Conservation (phyloP, 192 early-diverging fungal genomes). For the Rhizophagus prolifer region DNA sequence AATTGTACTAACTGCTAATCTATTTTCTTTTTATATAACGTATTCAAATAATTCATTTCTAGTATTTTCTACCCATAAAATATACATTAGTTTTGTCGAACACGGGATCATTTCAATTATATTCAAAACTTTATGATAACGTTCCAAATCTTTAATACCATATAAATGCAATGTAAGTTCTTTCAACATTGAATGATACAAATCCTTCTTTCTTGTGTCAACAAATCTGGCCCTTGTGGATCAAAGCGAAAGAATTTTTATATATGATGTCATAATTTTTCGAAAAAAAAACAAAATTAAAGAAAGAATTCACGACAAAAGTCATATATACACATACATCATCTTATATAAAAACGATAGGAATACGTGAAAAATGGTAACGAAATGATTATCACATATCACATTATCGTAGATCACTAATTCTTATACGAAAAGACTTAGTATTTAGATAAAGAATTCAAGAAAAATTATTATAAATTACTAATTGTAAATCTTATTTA, state of each 20-base stretch:
- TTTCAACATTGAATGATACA: constrained; percentile 62
- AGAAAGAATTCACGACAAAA: no score
- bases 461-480: no score
- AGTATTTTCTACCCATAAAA: constrained; percentile 73
- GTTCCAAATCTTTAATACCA: constrained; percentile 59
- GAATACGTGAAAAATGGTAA: no score
- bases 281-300: not conserved
- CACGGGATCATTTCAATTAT: constrained; percentile 70
- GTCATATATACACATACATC: no score
- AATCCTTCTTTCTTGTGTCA: constrained; percentile 66
- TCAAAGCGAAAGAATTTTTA: constrained; percentile 35
- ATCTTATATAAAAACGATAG: no score
- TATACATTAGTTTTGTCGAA: constrained; percentile 72
- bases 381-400: no score
- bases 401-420: no score
- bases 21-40: constrained; percentile 59
- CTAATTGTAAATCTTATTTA: no score
- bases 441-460: no score
- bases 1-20: constrained; percentile 66
- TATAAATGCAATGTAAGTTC: constrained; percentile 69
- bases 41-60: constrained; percentile 60
- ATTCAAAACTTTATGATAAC: constrained; percentile 56
- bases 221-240: constrained; percentile 50
- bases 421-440: no score
- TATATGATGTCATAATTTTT: not conserved